Evolutionary conservation across 805 yeast genomes (phyloP).

Genomic region (Metschnikowia corniflorae): DNA sequence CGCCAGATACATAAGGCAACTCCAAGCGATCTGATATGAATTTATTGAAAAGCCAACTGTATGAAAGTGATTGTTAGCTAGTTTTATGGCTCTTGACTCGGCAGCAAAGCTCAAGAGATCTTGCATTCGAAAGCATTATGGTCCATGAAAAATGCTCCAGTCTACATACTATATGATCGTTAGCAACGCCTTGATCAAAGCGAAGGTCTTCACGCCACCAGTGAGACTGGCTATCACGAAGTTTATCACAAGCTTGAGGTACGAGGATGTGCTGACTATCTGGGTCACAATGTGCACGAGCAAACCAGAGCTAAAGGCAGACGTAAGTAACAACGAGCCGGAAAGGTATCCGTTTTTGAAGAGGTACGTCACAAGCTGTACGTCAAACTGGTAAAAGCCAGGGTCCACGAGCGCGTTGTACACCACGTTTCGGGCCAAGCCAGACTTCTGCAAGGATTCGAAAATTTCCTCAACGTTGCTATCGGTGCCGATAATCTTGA

Average conservation of each 20-base stretch:
- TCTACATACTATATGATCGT: no score
- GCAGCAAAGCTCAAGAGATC: no score
- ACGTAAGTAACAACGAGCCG: constrained; percentile 9
- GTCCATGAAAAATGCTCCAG: no score
- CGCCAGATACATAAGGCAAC: no score
- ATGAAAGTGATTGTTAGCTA: no score
- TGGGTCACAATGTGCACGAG: constrained; percentile 10
- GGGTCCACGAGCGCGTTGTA: constrained; percentile 17
- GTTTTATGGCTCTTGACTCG: no score
- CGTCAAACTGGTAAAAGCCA: constrained; percentile 18
- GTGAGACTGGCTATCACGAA: constrained; percentile 13
- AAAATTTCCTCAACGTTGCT: constrained; percentile 18
- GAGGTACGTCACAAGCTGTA: constrained; percentile 16
- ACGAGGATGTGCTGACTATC: constrained; percentile 12
- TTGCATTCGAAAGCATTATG: no score
- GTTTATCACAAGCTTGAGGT: constrained; percentile 12
- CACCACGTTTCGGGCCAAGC: constrained; percentile 20
- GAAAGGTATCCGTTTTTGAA: constrained; percentile 15
- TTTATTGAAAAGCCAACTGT: no score
- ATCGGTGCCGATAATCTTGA: constrained; percentile 17
- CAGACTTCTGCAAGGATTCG: constrained; percentile 22
- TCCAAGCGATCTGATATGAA: no score
- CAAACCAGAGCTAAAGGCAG: constrained; percentile 15
- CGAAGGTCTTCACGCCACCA: constrained; percentile 13
- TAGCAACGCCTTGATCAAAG: constrained; percentile 8